A percentile compares a stretch with the other conserved stretches of the same genome.
These are phyloP conservation scores for Diaporthe capsici DNA, from an alignment of 2,329 filamentous ascomycete genomes.

Conservation along the genomic window DNA sequence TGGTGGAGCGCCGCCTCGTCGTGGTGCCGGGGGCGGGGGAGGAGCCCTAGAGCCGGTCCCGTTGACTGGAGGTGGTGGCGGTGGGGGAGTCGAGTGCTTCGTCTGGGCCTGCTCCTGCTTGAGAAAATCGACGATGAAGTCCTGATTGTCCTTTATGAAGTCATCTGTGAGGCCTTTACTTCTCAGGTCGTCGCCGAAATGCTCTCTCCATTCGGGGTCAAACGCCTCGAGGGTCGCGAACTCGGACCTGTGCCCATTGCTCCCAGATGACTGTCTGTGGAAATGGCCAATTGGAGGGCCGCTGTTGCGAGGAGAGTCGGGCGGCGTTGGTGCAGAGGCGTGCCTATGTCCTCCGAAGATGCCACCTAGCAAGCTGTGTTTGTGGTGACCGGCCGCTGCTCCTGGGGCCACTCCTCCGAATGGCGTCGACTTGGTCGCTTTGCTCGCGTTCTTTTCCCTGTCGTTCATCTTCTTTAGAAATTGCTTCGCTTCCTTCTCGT, in stretches of 20 bases:
- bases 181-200: constrained; percentile 75
- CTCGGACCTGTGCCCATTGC: constrained; percentile 65
- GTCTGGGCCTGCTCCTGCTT: constrained; percentile 66
- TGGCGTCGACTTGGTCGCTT: constrained; percentile 83
- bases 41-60: constrained; percentile 57
- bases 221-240: constrained; percentile 75
- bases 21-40: constrained; percentile 54
- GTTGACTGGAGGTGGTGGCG: constrained; percentile 53
- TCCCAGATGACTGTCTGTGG: constrained; percentile 59
- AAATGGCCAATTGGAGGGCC: constrained; percentile 53
- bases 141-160: constrained; percentile 77
- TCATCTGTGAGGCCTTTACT: constrained; percentile 76
- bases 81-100: constrained; percentile 58
- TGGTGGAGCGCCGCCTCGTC: constrained; percentile 57
- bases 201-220: constrained; percentile 75
- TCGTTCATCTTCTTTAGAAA: constrained; percentile 99
- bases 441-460: constrained; percentile 94
- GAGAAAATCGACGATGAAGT: constrained; percentile 77
- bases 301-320: constrained; percentile 67
- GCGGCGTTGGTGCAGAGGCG: constrained; percentile 69
- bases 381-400: constrained; percentile 54
- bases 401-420: constrained; percentile 71
- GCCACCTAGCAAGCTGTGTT: constrained; percentile 68
- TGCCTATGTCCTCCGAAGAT: constrained; percentile 74
- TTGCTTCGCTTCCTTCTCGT: constrained; percentile 97